phyloP scores from a whole-genome alignment of 352 stramenopile species.

The Pythium scleroteichum region DNA sequence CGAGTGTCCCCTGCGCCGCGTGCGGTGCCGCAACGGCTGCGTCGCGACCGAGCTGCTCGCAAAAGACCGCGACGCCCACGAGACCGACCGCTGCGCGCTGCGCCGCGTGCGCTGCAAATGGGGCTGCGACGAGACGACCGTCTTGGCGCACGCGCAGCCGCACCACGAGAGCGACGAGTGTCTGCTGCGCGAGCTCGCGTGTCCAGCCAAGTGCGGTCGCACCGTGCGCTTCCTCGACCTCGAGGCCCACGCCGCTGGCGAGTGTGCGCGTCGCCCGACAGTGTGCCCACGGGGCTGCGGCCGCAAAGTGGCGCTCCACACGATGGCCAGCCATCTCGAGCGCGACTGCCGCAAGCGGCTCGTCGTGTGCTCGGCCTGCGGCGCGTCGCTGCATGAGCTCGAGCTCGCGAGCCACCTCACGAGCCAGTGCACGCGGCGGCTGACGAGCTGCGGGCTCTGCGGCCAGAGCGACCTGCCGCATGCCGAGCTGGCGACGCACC shows the following conservation, averaged over 20 bases:
- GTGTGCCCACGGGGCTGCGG: slow-evolving; percentile 51
- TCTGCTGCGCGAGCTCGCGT: slow-evolving; percentile 42
- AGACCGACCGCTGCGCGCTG: slow-evolving; percentile 41
- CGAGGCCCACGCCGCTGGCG: slow-evolving; percentile 37
- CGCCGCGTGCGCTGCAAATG: slow-evolving; percentile 61
- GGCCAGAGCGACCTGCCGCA: slow-evolving; percentile 42
- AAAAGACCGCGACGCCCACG: slow-evolving; percentile 49
- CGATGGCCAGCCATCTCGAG: slow-evolving; percentile 33
- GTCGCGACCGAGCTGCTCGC: slow-evolving; percentile 34
- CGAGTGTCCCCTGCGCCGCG: slow-evolving; percentile 46
- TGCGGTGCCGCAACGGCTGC: slow-evolving; percentile 77
- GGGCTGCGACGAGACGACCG: slow-evolving; percentile 44
- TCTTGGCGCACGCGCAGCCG: slow-evolving; percentile 41
- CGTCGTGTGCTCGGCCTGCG: slow-evolving; percentile 41
- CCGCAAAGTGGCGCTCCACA: slow-evolving; percentile 50
- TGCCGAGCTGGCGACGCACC: slow-evolving; percentile 39
- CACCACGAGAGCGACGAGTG: slow-evolving; percentile 63
- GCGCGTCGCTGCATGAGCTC: slow-evolving; percentile 35
- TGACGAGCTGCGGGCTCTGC: slow-evolving; percentile 57
- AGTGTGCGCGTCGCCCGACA: slow-evolving; percentile 39
- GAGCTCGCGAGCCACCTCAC: slow-evolving; percentile 37
- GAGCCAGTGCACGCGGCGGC: slow-evolving; percentile 39
- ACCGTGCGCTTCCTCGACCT: slow-evolving; percentile 38
- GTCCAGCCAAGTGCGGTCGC: slow-evolving; percentile 55
- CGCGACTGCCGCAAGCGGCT: slow-evolving; percentile 48